Evolutionary conservation across 805 yeast genomes (phyloP), one percentile per base, ranked within the genome.

Genomic region (Millerago galiae): DNA sequence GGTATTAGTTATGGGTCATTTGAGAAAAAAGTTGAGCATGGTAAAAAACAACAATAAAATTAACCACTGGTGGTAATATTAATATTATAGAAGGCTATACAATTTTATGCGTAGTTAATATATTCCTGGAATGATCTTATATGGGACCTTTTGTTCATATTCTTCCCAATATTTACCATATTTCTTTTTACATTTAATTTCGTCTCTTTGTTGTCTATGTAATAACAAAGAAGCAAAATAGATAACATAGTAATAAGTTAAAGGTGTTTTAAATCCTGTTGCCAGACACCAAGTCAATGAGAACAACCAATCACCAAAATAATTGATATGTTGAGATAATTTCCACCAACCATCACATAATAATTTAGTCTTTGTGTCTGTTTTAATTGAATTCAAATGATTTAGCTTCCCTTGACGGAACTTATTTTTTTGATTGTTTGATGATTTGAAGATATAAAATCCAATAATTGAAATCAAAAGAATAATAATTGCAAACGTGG

Each of bases 341-440:
- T 83, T 84, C 99, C 99, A 93, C 99, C 98, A 93, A 3, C 98
- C 96, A 55, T 88, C 93, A 42, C 80, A 75, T 35, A 93, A 66
- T 49, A 93, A 72, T 56, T 77, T 84, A 21, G 95, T 82, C 1
- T 95, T 95, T 13, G 83, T 77, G 26, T 73, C 68, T 0, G 97
- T 83, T 49, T 75, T 67, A 45, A 93, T 84, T 42, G 76, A 80
- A 48, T 77, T 74, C 65, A 88, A 66, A 56, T 86, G 79, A 34
- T 71, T 63, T 44, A 89, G 71, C 52, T 82, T 75, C 13, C 96
- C 95, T 48, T 75, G 77, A 64, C 84, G 82, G 70, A 93, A 93
- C 27, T 75, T 73, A 18, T 88, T 79, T 66, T 93, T 93, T 60
- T 93, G 93, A 50, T 75, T 74, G 65, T 93, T 93, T 21, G 97